Evolutionary conservation across 176 grass and related monocot genomes (phyloP).

Genomic region (Eremochloa ophiuroides): DNA sequence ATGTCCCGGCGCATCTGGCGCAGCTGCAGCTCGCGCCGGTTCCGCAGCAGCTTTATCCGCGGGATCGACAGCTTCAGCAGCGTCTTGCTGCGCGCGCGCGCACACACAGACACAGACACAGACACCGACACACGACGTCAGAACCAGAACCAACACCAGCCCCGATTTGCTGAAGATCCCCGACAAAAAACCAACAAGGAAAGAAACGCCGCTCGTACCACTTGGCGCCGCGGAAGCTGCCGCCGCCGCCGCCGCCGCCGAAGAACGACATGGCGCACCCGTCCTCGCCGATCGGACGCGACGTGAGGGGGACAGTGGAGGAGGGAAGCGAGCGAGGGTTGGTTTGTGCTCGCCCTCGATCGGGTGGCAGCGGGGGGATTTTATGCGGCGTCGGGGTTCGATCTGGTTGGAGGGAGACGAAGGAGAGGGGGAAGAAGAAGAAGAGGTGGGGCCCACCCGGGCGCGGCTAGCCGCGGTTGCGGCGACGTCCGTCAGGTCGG

Average conservation of each 20-base stretch:
- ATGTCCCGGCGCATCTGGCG: slow-evolving; percentile 97
- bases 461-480: too few species aligned
- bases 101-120: background rate
- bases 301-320: too few species aligned
- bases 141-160: background rate
- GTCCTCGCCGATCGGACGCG: background rate
- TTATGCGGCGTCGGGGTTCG: background rate
- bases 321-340: background rate
- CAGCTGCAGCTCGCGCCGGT: slow-evolving; percentile 87
- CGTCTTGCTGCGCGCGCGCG: slow-evolving; percentile 56
- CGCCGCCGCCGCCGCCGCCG: slow-evolving; percentile 50
- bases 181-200: background rate
- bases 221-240: slow-evolving; percentile 67
- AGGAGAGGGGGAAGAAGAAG: too few species aligned
- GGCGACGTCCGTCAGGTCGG: slow-evolving; percentile 12
- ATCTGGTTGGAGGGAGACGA: background rate
- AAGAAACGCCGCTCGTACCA: slow-evolving; percentile 37
- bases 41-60: slow-evolving; percentile 95
- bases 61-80: slow-evolving; percentile 95
- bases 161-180: background rate
- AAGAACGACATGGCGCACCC: slow-evolving; percentile 78
- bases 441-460: too few species aligned
- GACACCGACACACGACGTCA: background rate
- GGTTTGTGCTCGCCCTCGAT: background rate
- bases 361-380: background rate